Base-by-base conservation (phyloP, 768 basidiomycete species). In the Mycena sanguinolenta region DNA sequence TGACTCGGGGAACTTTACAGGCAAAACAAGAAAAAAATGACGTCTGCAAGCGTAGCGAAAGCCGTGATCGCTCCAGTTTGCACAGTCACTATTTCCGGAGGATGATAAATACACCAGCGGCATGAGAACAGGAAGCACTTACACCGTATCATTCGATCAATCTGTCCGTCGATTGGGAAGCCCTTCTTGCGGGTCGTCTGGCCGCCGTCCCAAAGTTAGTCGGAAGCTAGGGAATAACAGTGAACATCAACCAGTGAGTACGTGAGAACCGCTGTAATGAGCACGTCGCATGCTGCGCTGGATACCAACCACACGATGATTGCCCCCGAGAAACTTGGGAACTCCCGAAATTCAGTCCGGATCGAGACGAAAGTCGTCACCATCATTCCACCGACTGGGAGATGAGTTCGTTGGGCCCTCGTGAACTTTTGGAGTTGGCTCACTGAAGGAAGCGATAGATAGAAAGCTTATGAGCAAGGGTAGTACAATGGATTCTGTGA, bases 131-230 rank as follows among this genome's bases (percentile, higher is more conserved):
- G 5, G 25, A 38, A 62, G 44, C 28, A 69, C 77, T 57, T 49
- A 80, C 76, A 19, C 39, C 78, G 72, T 59, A 84, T 82, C 58
- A 85, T 77, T 58, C 70, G 77, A 69, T 83, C 81, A 2, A 85
- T 74, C 27, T 79, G 69, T 44, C 80, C 78, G 66, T 85, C 82
- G 7, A 83, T 81, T 3, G 71, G 59, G 59, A 82, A 82, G 4
- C 83, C 82, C 0, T 83, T 82, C 68, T 78, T 82, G 66, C 80
- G 76, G 50, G 64, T 76, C 23, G 67, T 63, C 84, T 84, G 58
- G 12, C 50, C 30, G 36, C 44, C 38, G 52, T 25, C 39, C 27
- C 17, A 3, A 17, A 55, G 55, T 66, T 30, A 52, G 25, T n/a
- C 32, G 32, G 23, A n/a, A 30, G 13, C 38, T 27, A 5, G n/a